A percentile compares a stretch with the other conserved stretches of the same genome.
phyloP scores from a whole-genome alignment of 805 yeast genomes.

The Ascoidea rubescens region DNA sequence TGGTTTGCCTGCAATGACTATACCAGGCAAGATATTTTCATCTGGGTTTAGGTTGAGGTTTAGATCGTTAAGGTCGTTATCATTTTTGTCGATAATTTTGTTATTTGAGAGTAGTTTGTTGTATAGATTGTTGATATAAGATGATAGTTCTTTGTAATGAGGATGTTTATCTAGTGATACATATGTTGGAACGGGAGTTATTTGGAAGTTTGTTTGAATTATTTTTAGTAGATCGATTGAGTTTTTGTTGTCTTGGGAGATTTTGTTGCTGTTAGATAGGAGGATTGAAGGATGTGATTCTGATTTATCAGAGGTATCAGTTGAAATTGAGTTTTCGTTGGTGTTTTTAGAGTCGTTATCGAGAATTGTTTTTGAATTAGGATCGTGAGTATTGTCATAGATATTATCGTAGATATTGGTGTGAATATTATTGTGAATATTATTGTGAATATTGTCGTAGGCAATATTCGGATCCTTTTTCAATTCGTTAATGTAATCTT shows the following conservation, averaged over 20 bases:
- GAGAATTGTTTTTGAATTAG: too few species aligned
- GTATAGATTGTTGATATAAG: slow-evolving; percentile 8
- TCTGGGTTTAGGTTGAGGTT: not conserved
- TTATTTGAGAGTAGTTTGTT: not conserved
- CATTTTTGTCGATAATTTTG: not conserved
- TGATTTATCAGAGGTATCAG: too few species aligned
- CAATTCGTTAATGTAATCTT: not conserved
- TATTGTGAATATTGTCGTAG: not conserved
- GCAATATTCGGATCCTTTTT: not conserved
- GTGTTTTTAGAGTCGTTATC: too few species aligned
- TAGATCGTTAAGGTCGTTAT: not conserved
- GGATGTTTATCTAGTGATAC: slow-evolving; percentile 9
- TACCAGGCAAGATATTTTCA: slow-evolving; percentile 9
- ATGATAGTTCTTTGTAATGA: slow-evolving; percentile 8
- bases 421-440: not conserved
- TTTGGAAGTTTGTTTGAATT: slow-evolving; percentile 8
- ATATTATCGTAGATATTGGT: not conserved
- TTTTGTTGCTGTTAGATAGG: not conserved
- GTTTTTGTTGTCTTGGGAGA: not conserved
- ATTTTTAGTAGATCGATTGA: slow-evolving; percentile 6
- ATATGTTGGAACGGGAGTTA: slow-evolving; percentile 10
- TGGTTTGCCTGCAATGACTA: slow-evolving; percentile 10
- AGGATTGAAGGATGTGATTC: not conserved
- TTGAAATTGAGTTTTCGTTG: too few species aligned
- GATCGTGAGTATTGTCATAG: not conserved